Evolutionary conservation across 805 yeast genomes (phyloP).

Genomic region (Candida nitratophila): DNA sequence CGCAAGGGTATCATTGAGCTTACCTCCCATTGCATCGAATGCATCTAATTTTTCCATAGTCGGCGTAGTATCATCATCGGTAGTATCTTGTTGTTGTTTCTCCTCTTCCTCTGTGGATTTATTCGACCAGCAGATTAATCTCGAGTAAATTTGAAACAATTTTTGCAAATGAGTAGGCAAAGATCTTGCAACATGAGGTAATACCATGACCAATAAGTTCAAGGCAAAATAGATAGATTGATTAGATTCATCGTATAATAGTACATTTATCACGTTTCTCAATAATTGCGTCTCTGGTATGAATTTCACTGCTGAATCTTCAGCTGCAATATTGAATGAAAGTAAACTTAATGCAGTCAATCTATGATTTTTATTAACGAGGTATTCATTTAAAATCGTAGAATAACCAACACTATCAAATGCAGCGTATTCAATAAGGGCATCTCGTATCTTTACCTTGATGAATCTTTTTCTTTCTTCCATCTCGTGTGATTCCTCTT

Average conservation of each 20-base stretch:
- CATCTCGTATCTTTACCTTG: slow-evolving; percentile 32
- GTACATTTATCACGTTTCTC: slow-evolving; percentile 28
- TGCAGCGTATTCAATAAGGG: slow-evolving; percentile 38
- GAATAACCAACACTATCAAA: slow-evolving; percentile 31
- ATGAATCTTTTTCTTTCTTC: slow-evolving; percentile 46
- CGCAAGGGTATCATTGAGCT: background rate
- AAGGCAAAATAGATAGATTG: slow-evolving; percentile 30
- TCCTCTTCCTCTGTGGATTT: background rate
- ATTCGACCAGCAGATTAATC: slow-evolving; percentile 33
- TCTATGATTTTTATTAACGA: slow-evolving; percentile 28
- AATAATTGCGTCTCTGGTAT: slow-evolving; percentile 31
- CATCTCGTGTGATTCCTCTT: slow-evolving; percentile 23
- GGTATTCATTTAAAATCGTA: slow-evolving; percentile 27
- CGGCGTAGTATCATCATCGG: slow-evolving; percentile 6
- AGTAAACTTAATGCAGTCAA: slow-evolving; percentile 32
- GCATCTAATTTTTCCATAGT: slow-evolving; percentile 1
- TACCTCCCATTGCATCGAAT: background rate
- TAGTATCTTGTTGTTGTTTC: background rate
- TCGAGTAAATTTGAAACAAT: slow-evolving; percentile 35
- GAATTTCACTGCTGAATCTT: slow-evolving; percentile 15
- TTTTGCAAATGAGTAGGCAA: slow-evolving; percentile 30
- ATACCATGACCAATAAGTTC: slow-evolving; percentile 26
- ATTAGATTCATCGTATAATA: slow-evolving; percentile 34
- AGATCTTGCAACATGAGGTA: slow-evolving; percentile 25
- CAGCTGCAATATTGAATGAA: slow-evolving; percentile 13